These are phyloP conservation scores for Talinum fruticosum DNA, from an alignment of 148 eudicot species.

Conservation along the genomic window DNA sequence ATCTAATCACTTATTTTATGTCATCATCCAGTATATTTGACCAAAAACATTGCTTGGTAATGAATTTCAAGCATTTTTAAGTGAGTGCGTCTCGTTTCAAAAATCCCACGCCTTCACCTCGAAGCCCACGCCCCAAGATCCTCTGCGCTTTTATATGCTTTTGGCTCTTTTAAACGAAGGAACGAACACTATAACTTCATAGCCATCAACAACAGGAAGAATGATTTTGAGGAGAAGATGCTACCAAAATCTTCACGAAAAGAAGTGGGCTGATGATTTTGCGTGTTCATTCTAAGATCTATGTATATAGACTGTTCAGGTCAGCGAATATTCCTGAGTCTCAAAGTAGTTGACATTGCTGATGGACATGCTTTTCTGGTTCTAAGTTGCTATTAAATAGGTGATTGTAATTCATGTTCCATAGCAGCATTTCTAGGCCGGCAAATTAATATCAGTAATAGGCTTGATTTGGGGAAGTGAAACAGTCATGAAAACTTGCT, in stretches of 20 bases:
- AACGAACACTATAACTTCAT: constrained; percentile 82
- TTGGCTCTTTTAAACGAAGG: too few species aligned
- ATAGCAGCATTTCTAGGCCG: background rate
- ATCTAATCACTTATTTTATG: too few species aligned
- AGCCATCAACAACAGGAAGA: constrained; percentile 88
- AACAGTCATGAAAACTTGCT: too few species aligned
- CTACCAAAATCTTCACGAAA: constrained; percentile 79
- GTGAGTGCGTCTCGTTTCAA: too few species aligned
- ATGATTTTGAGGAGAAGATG: constrained; percentile 98
- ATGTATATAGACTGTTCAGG: constrained; percentile 93
- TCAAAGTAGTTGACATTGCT: background rate
- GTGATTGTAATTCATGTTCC: background rate
- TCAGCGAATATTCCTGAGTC: constrained; percentile 19
- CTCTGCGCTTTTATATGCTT: too few species aligned
- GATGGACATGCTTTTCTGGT: background rate
- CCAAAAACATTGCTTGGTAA: too few species aligned
- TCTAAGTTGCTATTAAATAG: background rate
- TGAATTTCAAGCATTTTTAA: too few species aligned
- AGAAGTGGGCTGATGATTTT: constrained; percentile 93
- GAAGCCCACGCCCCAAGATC: too few species aligned
- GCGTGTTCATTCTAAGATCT: constrained; percentile 83
- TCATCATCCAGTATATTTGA: too few species aligned
- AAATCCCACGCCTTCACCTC: too few species aligned
- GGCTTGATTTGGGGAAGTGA: too few species aligned
- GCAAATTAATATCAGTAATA: background rate